phyloP scores from a whole-genome alignment of 352 stramenopile species.

The Globisporangium heterothallicum region DNA sequence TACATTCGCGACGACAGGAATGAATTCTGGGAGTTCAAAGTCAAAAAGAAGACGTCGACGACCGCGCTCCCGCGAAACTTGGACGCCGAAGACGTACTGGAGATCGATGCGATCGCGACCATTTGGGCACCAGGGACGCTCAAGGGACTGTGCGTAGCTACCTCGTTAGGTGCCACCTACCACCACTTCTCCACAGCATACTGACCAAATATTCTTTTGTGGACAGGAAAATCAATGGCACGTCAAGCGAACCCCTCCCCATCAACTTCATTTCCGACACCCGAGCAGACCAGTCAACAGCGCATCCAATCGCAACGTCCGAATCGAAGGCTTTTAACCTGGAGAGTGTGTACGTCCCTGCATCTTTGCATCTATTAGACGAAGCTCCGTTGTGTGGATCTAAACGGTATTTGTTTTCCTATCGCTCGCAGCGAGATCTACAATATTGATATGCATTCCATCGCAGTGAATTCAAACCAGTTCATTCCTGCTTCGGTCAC shows the following conservation, averaged over 20 bases:
- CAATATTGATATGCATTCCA: not conserved
- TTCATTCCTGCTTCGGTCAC: not conserved
- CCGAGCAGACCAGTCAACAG: not conserved
- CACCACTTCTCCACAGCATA: not conserved
- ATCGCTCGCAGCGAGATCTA: not conserved
- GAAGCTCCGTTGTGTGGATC: not conserved
- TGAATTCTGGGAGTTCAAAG: not conserved
- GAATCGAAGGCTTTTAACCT: not conserved
- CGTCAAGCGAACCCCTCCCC: not conserved
- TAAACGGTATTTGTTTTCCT: not conserved
- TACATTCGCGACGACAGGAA: not conserved
- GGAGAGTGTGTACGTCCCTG: not conserved
- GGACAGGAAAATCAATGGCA: constrained; percentile 1
- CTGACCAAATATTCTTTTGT: not conserved
- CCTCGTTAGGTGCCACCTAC: not conserved
- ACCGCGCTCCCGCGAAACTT: not conserved
- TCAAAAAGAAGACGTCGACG: not conserved
- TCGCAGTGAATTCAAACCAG: not conserved
- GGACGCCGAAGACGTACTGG: not conserved
- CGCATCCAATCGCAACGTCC: not conserved
- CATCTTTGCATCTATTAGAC: not conserved
- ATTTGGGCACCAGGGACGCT: not conserved
- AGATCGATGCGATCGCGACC: not conserved
- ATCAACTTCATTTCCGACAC: not conserved
- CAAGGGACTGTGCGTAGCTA: not conserved